Percentiles rank a stretch among this genome's conserved stretches.
Evolutionary conservation across 192 early-diverging fungal species (phyloP).

Genomic region (Lobosporangium transversale): DNA sequence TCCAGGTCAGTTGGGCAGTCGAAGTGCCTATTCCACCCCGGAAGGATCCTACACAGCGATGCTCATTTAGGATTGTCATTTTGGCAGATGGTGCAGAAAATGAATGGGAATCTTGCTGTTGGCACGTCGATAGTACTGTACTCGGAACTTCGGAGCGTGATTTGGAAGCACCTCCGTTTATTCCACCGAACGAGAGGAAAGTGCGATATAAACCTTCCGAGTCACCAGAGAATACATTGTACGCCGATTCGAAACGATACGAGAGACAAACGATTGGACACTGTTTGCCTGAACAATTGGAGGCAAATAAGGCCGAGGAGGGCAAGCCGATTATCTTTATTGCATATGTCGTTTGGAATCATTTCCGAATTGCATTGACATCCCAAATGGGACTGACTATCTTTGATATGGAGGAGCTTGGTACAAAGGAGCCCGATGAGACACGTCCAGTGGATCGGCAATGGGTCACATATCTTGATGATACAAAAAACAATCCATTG

Average conservation of each 20-base stretch:
- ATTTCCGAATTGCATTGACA: constrained; percentile 26
- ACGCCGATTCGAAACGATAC: constrained; percentile 14
- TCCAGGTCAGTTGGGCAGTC: constrained; percentile 34
- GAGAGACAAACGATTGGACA: constrained; percentile 19
- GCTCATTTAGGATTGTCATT: constrained; percentile 35
- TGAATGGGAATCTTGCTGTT: constrained; percentile 43
- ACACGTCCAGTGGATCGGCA: background rate
- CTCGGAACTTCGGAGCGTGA: constrained; percentile 1
- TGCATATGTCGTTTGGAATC: constrained; percentile 44
- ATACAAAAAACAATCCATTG: constrained; percentile 10
- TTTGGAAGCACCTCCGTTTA: constrained; percentile 13
- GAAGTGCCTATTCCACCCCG: constrained; percentile 9
- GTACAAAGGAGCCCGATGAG: background rate
- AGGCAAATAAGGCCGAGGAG: background rate
- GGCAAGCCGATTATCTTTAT: constrained; percentile 13
- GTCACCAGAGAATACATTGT: background rate
- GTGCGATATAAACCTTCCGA: background rate
- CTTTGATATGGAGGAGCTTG: constrained; percentile 21
- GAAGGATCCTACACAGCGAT: background rate
- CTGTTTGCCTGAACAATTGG: constrained; percentile 9
- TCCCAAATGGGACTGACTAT: constrained; percentile 11
- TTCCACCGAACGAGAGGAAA: background rate
- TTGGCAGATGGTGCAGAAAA: constrained; percentile 20
- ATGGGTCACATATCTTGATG: constrained; percentile 29
- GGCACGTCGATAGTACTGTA: constrained; percentile 19